These are phyloP conservation scores for Hypericum perforatum DNA, from an alignment of 345 rosid species.

Conservation along the genomic window DNA sequence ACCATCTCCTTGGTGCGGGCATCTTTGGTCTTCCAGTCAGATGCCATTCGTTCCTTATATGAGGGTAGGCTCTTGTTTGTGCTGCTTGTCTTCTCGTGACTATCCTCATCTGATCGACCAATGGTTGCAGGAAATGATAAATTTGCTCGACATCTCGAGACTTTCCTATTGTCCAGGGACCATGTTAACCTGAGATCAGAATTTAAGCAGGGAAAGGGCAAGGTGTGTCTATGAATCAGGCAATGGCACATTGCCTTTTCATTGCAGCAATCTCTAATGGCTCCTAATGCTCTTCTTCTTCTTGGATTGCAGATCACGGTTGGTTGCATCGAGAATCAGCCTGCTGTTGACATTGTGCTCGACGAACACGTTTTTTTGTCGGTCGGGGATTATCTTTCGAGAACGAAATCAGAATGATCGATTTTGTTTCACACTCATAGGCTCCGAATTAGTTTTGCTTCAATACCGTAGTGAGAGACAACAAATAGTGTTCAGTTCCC, in stretches of 20 bases:
- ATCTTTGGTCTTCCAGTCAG: slow-evolving; percentile 38
- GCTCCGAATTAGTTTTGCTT: too few relatives aligned
- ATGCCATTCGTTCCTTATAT: slow-evolving; percentile 47
- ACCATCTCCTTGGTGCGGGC: slow-evolving; percentile 61
- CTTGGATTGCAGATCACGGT: not conserved
- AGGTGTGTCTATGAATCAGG: slow-evolving; percentile 33
- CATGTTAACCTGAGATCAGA: slow-evolving; percentile 52
- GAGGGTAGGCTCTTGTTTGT: slow-evolving; percentile 31
- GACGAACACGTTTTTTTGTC: too few relatives aligned
- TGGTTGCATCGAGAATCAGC: not conserved
- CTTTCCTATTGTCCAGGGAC: slow-evolving; percentile 70
- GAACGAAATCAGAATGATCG: not conserved
- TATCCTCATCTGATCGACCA: not conserved
- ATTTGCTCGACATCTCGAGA: slow-evolving; percentile 41
- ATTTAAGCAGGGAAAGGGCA: slow-evolving; percentile 62
- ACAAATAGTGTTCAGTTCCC: too few relatives aligned
- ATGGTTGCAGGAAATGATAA: slow-evolving; percentile 52
- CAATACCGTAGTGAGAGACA: too few relatives aligned
- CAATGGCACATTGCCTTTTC: too few relatives aligned
- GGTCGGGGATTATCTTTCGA: too few relatives aligned
- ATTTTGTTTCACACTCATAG: not conserved
- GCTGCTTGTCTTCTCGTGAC: not conserved
- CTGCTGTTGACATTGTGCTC: too few relatives aligned
- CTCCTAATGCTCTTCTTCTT: not conserved
- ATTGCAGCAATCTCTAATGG: too few relatives aligned